These are phyloP conservation scores for Cadophora sp. DNA, from an alignment of 2,329 filamentous ascomycete genomes.

Conservation along the genomic window DNA sequence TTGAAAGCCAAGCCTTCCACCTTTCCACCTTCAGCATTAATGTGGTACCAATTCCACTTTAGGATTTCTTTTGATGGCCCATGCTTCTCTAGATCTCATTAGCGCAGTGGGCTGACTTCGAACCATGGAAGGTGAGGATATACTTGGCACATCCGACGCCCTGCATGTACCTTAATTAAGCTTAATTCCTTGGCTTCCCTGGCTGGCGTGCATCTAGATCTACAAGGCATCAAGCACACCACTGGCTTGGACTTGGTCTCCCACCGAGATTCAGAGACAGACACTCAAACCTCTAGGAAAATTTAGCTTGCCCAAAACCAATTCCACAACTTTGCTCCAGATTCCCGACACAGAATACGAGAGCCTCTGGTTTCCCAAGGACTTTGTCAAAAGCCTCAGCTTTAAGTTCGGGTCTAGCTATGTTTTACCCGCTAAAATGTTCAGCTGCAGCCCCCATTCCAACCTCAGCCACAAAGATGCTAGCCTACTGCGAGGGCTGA, in stretches of 20 bases:
- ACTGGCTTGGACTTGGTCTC: background rate
- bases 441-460: constrained; percentile 7
- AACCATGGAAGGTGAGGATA: background rate
- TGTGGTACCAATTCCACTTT: background rate
- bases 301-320: background rate
- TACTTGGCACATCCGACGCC: constrained; percentile 8
- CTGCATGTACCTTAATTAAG: constrained; percentile 11
- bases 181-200: constrained; percentile 17
- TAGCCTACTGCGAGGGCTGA: background rate
- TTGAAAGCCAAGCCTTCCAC: background rate
- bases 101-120: background rate
- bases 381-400: background rate
- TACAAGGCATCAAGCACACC: background rate
- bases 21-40: background rate
- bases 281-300: background rate
- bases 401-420: background rate
- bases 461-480: background rate
- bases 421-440: background rate
- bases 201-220: background rate
- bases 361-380: background rate
- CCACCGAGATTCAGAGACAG: background rate
- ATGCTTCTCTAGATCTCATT: background rate
- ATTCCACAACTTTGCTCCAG: background rate
- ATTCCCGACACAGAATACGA: background rate
- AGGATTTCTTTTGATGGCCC: background rate